Percentiles rank a stretch among this genome's conserved stretches.
Conservation (phyloP, 768 basidiomycete genomes). For the Tremella mesenterica region DNA sequence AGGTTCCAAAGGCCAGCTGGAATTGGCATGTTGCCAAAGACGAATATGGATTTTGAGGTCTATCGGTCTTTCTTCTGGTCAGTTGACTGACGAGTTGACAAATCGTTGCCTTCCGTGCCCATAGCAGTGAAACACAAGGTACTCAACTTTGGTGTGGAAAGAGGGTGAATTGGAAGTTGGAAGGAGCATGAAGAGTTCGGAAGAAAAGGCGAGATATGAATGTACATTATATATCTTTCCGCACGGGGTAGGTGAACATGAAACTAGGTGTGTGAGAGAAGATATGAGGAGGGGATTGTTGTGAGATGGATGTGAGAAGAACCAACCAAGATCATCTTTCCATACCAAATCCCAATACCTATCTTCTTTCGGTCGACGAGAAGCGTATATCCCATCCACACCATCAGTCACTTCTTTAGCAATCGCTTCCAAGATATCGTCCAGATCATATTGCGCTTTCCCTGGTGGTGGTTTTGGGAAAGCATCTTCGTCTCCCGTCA, state of each 20-base stretch:
- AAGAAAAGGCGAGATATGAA: background rate
- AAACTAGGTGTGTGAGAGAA: no score
- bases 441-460: constrained; percentile 5
- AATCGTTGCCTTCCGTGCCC: no score
- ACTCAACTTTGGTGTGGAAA: no score
- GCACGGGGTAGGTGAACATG: no score
- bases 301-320: no score
- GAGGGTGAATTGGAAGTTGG: no score
- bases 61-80: constrained; percentile 5
- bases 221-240: no score
- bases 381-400: constrained; percentile 22
- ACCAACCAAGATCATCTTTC: background rate
- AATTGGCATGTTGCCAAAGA: constrained; percentile 14
- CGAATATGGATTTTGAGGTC: constrained; percentile 22
- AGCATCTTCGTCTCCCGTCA: constrained; percentile 24
- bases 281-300: no score
- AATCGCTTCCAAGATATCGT: constrained; percentile 13
- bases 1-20: constrained; percentile 25
- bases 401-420: constrained; percentile 19
- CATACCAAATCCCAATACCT: constrained; percentile 30
- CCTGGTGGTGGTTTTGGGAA: constrained; percentile 27
- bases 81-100: no score
- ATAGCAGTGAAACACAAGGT: no score
- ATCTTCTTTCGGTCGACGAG: constrained; percentile 13
- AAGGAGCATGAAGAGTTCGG: no score